These are phyloP conservation scores for Calonectria multiphialidica DNA, from an alignment of 2,329 filamentous ascomycete species.

Conservation along the genomic window DNA sequence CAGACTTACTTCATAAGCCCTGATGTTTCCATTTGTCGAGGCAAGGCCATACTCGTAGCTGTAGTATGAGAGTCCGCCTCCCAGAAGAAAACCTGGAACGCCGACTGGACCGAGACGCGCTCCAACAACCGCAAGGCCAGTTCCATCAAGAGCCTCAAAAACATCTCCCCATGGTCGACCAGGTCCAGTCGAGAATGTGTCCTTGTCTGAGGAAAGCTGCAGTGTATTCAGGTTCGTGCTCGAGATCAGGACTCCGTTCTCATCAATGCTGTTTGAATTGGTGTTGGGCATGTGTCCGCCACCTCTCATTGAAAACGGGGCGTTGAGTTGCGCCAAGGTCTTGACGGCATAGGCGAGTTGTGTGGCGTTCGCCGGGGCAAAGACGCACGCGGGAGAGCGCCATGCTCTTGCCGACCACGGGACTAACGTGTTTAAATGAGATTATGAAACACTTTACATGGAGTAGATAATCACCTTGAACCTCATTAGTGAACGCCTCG, in stretches of 20 bases:
- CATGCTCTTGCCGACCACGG: background rate
- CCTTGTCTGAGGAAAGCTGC: background rate
- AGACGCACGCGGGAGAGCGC: background rate
- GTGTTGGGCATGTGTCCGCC: background rate
- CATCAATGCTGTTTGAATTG: background rate
- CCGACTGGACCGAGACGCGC: background rate
- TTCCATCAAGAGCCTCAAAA: background rate
- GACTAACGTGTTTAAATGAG: background rate
- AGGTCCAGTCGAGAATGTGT: background rate
- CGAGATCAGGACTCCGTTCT: background rate
- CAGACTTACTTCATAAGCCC: background rate
- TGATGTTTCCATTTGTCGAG: background rate
- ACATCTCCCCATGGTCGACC: background rate
- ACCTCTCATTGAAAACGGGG: background rate
- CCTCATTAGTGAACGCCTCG: background rate
- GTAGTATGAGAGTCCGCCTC: background rate
- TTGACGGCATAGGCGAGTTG: background rate
- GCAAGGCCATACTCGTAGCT: background rate
- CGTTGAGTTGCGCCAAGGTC: background rate
- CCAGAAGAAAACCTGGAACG: background rate
- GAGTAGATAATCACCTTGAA: background rate
- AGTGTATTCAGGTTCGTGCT: background rate
- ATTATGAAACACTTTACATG: background rate
- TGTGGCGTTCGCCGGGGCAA: background rate
- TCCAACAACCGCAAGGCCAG: background rate